A percentile compares a stretch with the other conserved stretches of the same genome.
phyloP scores from a whole-genome alignment of 495 filamentous ascomycete genomes.

The Cercophora scortea region DNA sequence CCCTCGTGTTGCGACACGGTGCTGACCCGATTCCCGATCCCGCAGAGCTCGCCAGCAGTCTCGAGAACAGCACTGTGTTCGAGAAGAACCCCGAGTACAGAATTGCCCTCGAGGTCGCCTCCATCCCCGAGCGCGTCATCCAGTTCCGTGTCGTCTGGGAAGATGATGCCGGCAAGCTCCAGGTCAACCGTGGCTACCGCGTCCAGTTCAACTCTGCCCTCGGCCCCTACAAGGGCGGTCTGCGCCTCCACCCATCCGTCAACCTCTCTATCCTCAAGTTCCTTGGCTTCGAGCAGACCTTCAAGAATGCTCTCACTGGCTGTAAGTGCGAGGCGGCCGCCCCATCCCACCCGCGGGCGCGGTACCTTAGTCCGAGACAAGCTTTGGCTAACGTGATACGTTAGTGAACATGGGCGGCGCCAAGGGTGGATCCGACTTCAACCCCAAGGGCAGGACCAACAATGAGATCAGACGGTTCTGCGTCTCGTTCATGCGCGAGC shows the following conservation, averaged over 20 bases:
- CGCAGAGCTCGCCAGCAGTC: slow-evolving; percentile 84
- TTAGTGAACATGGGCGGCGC: slow-evolving; percentile 94
- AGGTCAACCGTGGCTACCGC: slow-evolving; percentile 94
- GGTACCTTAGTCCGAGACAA: too few species aligned
- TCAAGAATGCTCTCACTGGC: slow-evolving; percentile 99
- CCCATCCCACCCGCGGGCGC: too few species aligned
- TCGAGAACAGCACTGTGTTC: slow-evolving; percentile 91
- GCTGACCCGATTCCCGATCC: slow-evolving; percentile 4
- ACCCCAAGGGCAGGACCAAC: slow-evolving; percentile 98
- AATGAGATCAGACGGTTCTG: slow-evolving; percentile 98
- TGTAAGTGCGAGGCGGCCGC: slow-evolving; percentile 46
- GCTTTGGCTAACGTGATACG: not conserved
- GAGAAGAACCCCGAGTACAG: slow-evolving; percentile 88
- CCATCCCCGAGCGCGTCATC: slow-evolving; percentile 91
- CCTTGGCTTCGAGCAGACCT: slow-evolving; percentile 98
- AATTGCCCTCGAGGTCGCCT: slow-evolving; percentile 78
- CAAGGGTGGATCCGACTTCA: slow-evolving; percentile 98
- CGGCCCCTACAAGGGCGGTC: slow-evolving; percentile 96
- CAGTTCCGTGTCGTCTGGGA: slow-evolving; percentile 98
- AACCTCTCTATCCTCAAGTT: slow-evolving; percentile 98
- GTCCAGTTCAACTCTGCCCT: slow-evolving; percentile 99
- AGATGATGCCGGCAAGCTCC: slow-evolving; percentile 78
- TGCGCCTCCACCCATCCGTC: slow-evolving; percentile 91
- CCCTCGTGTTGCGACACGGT: not conserved
- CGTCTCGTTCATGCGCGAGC: slow-evolving; percentile 89